Evolutionary conservation across 108 stramenopile genomes (phyloP).

Genomic region (Cyclotella baltica): DNA sequence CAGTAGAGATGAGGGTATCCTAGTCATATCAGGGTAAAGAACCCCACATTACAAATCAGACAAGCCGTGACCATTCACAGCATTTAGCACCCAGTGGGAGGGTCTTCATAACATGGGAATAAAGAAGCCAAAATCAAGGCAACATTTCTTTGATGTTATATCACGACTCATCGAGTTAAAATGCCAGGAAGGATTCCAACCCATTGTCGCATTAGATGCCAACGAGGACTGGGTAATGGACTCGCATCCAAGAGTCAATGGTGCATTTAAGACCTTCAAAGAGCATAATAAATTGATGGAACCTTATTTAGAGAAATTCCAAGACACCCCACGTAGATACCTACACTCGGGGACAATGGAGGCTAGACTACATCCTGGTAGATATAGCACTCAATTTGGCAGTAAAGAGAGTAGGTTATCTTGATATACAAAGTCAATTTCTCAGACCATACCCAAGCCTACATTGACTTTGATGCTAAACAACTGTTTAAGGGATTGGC

Average conservation of each 20-base stretch:
- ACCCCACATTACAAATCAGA: background rate
- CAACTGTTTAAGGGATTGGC: too few species aligned
- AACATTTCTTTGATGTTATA: background rate
- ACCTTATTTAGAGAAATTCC: background rate
- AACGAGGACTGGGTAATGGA: background rate
- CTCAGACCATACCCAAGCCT: too few species aligned
- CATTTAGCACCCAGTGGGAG: background rate
- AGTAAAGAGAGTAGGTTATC: too few species aligned
- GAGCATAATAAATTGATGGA: background rate
- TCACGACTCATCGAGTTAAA: background rate
- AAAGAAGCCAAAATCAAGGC: background rate
- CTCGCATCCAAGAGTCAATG: background rate
- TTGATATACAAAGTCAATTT: too few species aligned
- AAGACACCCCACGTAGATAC: too few species aligned
- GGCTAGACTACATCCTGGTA: too few species aligned
- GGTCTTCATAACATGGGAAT: background rate
- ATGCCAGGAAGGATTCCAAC: background rate
- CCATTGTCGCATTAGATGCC: conserved; percentile 8
- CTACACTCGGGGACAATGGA: too few species aligned
- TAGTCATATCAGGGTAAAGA: conserved; percentile 3
- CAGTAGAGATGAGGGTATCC: conserved; percentile 15
- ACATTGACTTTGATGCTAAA: too few species aligned
- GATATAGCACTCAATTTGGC: too few species aligned
- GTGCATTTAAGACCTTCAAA: background rate
- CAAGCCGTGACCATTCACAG: background rate